Percentiles rank a stretch among this genome's conserved stretches.
These are phyloP conservation scores for Lanzia echinophila DNA, from an alignment of 2,329 filamentous ascomycete species.

Conservation along the genomic window DNA sequence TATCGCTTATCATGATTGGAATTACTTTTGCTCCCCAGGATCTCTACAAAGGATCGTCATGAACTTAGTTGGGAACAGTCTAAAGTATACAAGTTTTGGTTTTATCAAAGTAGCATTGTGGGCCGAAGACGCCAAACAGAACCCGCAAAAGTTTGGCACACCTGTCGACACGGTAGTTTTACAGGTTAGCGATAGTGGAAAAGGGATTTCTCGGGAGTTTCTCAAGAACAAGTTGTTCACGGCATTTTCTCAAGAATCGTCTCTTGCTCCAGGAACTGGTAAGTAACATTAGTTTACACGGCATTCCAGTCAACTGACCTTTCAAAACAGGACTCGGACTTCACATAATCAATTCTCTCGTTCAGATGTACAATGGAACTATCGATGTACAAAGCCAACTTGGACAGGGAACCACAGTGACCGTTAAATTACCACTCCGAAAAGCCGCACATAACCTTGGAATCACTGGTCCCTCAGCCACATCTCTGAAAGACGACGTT, in stretches of 20 bases:
- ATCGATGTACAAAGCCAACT: slow-evolving; percentile 50
- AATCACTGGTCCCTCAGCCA: neutral
- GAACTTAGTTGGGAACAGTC: slow-evolving; percentile 53
- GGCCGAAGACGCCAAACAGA: neutral
- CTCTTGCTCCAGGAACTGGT: slow-evolving; percentile 51
- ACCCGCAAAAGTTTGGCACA: neutral
- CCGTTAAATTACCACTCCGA: slow-evolving; percentile 31
- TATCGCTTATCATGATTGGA: slow-evolving; percentile 10
- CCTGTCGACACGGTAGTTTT: slow-evolving; percentile 23
- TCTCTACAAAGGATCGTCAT: slow-evolving; percentile 44
- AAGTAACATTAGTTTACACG: neutral
- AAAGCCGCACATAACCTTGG: neutral
- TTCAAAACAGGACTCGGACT: slow-evolving; percentile 40
- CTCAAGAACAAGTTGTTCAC: slow-evolving; percentile 51
- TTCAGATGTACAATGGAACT: slow-evolving; percentile 49
- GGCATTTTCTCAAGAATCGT: slow-evolving; percentile 55
- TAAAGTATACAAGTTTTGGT: slow-evolving; percentile 51
- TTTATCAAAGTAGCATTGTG: slow-evolving; percentile 35
- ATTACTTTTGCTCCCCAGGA: slow-evolving; percentile 44
- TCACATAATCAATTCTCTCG: slow-evolving; percentile 52
- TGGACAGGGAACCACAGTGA: slow-evolving; percentile 46
- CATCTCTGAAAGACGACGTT: neutral
- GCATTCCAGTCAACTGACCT: neutral
- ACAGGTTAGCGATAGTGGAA: slow-evolving; percentile 52
- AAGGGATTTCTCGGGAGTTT: slow-evolving; percentile 55